These are phyloP conservation scores for Zasmidium cellare DNA, from an alignment of 2,329 filamentous ascomycete species.

Conservation along the genomic window DNA sequence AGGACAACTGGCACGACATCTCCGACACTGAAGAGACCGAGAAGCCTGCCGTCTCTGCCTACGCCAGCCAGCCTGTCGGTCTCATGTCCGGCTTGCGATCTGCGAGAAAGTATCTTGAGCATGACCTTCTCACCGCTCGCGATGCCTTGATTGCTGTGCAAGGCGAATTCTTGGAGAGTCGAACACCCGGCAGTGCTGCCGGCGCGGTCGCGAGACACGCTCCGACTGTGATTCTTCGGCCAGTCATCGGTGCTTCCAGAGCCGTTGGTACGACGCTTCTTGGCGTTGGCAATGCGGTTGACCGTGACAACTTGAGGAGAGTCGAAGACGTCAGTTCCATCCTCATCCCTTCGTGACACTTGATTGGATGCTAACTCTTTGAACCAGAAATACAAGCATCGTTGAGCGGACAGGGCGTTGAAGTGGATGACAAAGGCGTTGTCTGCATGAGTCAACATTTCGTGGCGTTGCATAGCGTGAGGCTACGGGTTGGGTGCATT, in stretches of 20 bases:
- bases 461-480: too few species aligned
- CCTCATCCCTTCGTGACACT: too few species aligned
- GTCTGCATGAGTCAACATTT: too few species aligned
- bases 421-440: too few species aligned
- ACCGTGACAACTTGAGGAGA: conserved; percentile 76
- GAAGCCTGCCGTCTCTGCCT: conserved; percentile 79
- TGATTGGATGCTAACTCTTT: too few species aligned
- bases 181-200: conserved; percentile 76
- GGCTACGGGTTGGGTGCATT: too few species aligned
- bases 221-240: conserved; percentile 89
- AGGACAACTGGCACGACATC: conserved; percentile 48
- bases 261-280: conserved; percentile 85
- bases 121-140: conserved; percentile 80
- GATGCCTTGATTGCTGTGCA: conserved; percentile 96
- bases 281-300: conserved; percentile 88
- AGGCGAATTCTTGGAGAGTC: conserved; percentile 83
- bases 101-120: conserved; percentile 77
- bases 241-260: conserved; percentile 86
- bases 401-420: too few species aligned
- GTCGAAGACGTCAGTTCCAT: conserved; percentile 88
- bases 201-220: conserved; percentile 76
- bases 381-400: too few species aligned
- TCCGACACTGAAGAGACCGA: conserved; percentile 69
- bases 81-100: conserved; percentile 83
- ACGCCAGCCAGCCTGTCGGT: conserved; percentile 89